These are phyloP conservation scores for Exophiala dermatitidis DNA, from an alignment of 2,329 filamentous ascomycete species.

Conservation along the genomic window DNA sequence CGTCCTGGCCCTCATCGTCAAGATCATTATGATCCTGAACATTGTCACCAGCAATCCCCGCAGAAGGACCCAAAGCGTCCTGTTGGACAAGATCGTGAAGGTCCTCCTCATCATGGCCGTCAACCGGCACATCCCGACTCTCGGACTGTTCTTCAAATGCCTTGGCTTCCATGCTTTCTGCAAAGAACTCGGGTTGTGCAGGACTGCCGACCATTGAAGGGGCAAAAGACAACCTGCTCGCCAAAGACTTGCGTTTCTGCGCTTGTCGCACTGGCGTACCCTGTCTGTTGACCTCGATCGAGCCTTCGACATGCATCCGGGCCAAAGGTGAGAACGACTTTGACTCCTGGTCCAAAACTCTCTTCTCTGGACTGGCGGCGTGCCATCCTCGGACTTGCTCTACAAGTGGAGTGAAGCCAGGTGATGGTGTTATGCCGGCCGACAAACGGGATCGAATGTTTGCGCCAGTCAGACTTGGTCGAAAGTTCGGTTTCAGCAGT, in stretches of 20 bases:
- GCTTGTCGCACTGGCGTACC: slow-evolving; percentile 27
- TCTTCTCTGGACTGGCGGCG: slow-evolving; percentile 47
- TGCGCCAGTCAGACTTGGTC: slow-evolving; percentile 13
- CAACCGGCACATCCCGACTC: slow-evolving; percentile 23
- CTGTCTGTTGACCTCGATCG: slow-evolving; percentile 25
- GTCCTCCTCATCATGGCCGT: slow-evolving; percentile 8
- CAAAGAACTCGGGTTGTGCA: slow-evolving; percentile 49
- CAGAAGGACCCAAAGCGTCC: background rate
- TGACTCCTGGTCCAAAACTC: slow-evolving; percentile 24
- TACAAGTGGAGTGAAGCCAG: slow-evolving; percentile 59
- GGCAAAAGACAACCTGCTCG: slow-evolving; percentile 19
- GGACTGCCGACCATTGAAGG: slow-evolving; percentile 33
- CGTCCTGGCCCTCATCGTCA: slow-evolving; percentile 7
- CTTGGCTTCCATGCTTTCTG: slow-evolving; percentile 52
- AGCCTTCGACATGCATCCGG: slow-evolving; percentile 18
- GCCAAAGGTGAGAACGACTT: slow-evolving; percentile 22
- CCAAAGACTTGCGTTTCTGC: slow-evolving; percentile 21
- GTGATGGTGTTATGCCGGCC: slow-evolving; percentile 16
- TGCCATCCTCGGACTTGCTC: slow-evolving; percentile 57
- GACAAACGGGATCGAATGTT: slow-evolving; percentile 20
- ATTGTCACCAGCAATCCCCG: background rate
- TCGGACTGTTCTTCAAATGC: slow-evolving; percentile 38
- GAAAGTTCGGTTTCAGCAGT: slow-evolving; percentile 6
- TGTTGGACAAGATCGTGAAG: slow-evolving; percentile 18
- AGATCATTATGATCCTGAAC: background rate